Conservation (phyloP, 2,329 filamentous ascomycete genomes). For the Coniella vitis region DNA sequence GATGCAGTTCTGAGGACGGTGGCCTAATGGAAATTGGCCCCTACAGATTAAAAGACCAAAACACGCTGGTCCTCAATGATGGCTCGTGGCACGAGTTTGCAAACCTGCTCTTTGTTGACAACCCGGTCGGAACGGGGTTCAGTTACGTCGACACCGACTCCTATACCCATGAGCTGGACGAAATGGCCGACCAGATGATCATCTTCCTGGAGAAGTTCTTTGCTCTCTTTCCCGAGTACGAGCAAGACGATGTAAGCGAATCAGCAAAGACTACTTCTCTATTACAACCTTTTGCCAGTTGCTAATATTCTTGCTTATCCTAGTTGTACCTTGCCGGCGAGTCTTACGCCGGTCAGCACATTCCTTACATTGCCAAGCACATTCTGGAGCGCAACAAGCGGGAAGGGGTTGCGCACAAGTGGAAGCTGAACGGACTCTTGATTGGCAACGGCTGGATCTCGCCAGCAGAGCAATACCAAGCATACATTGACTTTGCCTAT, state of each 20-base stretch:
- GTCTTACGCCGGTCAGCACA: slow-evolving; percentile 94
- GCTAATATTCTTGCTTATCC: not conserved
- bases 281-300: not conserved
- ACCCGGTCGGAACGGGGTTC: slow-evolving; percentile 92
- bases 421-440: slow-evolving; percentile 77
- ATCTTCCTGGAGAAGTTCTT: slow-evolving; percentile 91
- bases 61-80: slow-evolving; percentile 69
- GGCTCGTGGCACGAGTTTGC: slow-evolving; percentile 99
- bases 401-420: slow-evolving; percentile 42
- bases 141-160: slow-evolving; percentile 90
- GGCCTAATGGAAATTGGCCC: slow-evolving; percentile 94
- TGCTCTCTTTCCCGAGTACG: slow-evolving; percentile 81
- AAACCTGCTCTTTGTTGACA: slow-evolving; percentile 93
- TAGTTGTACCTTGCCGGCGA: slow-evolving; percentile 93
- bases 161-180: slow-evolving; percentile 75
- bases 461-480: slow-evolving; percentile 79
- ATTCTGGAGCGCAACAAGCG: slow-evolving; percentile 81
- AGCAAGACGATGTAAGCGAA: slow-evolving; percentile 75
- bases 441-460: slow-evolving; percentile 99
- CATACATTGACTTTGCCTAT: slow-evolving; percentile 78
- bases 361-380: slow-evolving; percentile 89
- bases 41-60: slow-evolving; percentile 74
- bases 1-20: slow-evolving; percentile 95
- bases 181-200: slow-evolving; percentile 87
- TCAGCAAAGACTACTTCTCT: not conserved